Base-by-base conservation (phyloP, 2,329 filamentous ascomycete species). In the Samsoniella hepiali region DNA sequence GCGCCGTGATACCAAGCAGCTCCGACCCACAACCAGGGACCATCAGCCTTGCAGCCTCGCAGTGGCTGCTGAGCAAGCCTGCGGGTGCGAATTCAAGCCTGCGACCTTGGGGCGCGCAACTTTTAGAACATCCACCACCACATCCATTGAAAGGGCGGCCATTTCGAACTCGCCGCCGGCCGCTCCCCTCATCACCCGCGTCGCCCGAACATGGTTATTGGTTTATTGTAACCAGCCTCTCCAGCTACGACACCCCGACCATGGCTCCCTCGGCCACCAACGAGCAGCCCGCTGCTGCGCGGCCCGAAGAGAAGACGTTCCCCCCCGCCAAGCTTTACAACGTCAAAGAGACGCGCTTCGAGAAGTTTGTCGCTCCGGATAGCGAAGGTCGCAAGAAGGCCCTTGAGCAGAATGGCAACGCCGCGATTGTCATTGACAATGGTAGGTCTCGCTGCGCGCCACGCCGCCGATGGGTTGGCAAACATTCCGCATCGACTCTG, bases 391-490 rank as follows among this genome's bases (percentile, higher is more conserved):
- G 90, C 72, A 82, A 85, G 70, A 82, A 84, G 68, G 93, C 91
- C 65, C 82, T 84, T 58, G 78, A 84, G 63, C 78, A 83, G 27
- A 75, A 82, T 17, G 82, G 79, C 64, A 78, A 80, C 53, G 90
- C 88, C 58, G 91, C 93, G 58, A 97, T 99, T 72, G 91, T 99
- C 66, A 98, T 99, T 73, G 95, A 99, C 79, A 97, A 97, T 89
- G 95, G 93, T 96, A 79, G 34, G 45, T 56, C n/a, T 32, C 13
- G 17, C 6, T 49, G 13, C 32, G 51, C 59, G 51, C 59, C 27
- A 47, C 42, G 17, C 31, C 49, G 40, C 13, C 8, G 13, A 34
- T 32, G 3, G 17, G 22, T 3, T 2, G 38, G 58, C 58, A 54
- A 59, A 54, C 58, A 45, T 32, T 8, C 3, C 22, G 56, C 11